These are phyloP conservation scores for Coemansia biformis DNA, from an alignment of 192 early-diverging fungal genomes.

Conservation along the genomic window DNA sequence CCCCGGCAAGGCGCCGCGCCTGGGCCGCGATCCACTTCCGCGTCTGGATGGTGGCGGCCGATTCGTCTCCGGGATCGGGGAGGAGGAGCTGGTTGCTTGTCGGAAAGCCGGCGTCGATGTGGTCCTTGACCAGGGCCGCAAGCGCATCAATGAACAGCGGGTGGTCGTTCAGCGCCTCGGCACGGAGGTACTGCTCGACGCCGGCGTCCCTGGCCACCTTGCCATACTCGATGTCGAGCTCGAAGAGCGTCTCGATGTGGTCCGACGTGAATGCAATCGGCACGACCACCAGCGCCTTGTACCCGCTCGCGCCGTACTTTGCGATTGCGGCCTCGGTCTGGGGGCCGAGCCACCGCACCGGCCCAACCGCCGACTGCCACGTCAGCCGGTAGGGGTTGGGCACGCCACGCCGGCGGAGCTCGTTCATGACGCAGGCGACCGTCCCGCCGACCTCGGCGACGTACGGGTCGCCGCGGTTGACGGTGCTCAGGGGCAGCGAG, in stretches of 20 bases:
- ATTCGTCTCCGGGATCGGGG: constrained; percentile 39
- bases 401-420: constrained; percentile 55
- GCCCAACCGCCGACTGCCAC: constrained; percentile 96
- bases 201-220: constrained; percentile 77
- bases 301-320: constrained; percentile 67
- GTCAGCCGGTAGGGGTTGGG: constrained; percentile 81
- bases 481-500: constrained; percentile 88
- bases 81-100: constrained; percentile 41
- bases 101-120: constrained; percentile 57
- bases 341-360: constrained; percentile 86
- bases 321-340: constrained; percentile 77
- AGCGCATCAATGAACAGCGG: constrained; percentile 86
- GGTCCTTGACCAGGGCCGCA: constrained; percentile 77
- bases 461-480: constrained; percentile 89
- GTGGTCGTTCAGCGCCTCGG: constrained; percentile 88
- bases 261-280: constrained; percentile 96
- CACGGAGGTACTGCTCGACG: constrained; percentile 76
- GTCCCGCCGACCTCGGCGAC: constrained; percentile 81
- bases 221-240: constrained; percentile 92
- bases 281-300: constrained; percentile 77
- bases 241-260: constrained; percentile 96
- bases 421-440: constrained; percentile 74
- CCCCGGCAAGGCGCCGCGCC: constrained; percentile 1
- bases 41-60: constrained; percentile 28
- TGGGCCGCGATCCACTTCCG: constrained; percentile 41